These are phyloP conservation scores for Chlamydomonas sphaeroides DNA, from an alignment of 139 green algal genomes.

Conservation along the genomic window DNA sequence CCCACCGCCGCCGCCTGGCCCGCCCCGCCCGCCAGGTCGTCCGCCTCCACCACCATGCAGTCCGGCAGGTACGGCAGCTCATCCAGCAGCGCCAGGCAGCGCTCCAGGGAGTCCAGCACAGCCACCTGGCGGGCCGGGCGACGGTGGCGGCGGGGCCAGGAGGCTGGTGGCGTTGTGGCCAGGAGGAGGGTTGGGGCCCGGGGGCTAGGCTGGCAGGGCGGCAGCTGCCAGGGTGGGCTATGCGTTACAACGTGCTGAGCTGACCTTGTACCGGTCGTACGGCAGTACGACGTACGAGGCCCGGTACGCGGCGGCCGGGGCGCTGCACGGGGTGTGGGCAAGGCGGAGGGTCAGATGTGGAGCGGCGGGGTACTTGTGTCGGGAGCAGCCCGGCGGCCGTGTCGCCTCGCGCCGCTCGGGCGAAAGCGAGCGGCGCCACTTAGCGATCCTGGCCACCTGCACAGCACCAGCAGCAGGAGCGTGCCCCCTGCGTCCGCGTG, in stretches of 20 bases:
- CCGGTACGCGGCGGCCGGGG: slow-evolving; percentile 5
- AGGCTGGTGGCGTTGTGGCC: too few relatives aligned
- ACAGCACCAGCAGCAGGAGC: slow-evolving; percentile 25
- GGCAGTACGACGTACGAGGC: slow-evolving; percentile 21
- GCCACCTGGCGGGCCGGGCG: slow-evolving; percentile 24
- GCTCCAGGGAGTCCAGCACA: slow-evolving; percentile 19
- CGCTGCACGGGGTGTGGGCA: too few relatives aligned
- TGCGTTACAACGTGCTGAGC: too few relatives aligned
- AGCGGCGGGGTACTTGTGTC: too few relatives aligned
- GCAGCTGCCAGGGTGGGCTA: too few relatives aligned
- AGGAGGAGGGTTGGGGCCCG: too few relatives aligned
- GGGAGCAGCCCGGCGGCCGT: too few relatives aligned
- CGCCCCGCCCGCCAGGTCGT: slow-evolving; percentile 4
- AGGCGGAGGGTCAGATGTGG: too few relatives aligned
- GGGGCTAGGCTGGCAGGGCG: too few relatives aligned
- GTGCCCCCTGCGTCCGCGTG: not conserved
- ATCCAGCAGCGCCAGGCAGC: slow-evolving; percentile 19
- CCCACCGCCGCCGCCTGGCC: not conserved
- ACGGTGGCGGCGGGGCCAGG: not conserved
- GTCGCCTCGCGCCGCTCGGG: too few relatives aligned
- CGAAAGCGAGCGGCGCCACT: too few relatives aligned
- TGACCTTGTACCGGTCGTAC: not conserved
- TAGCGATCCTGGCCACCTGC: too few relatives aligned
- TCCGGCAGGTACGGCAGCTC: slow-evolving; percentile 31
- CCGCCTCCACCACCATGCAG: slow-evolving; percentile 25